Conservation (phyloP, 371 early-diverging fungal genomes). For the Syncephalastrum sp. region DNA sequence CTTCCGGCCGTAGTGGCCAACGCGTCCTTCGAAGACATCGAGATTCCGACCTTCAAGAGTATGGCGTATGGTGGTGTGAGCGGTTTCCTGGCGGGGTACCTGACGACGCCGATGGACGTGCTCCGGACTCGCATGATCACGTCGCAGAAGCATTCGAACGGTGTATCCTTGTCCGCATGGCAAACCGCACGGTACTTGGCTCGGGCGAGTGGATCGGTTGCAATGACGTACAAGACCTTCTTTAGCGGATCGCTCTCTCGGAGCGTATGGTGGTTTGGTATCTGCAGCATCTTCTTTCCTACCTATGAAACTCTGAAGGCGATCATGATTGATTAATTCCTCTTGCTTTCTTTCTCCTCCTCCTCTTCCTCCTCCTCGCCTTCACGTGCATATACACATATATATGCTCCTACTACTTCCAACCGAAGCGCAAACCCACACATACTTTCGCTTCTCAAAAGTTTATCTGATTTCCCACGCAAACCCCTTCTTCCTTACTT, state of each 20-base stretch:
- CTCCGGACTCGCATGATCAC: slow-evolving; percentile 81
- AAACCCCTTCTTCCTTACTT: too few species aligned
- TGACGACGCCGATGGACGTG: slow-evolving; percentile 84
- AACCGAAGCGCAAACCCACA: too few species aligned
- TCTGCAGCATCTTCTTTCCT: slow-evolving; percentile 80
- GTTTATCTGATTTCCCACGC: too few species aligned
- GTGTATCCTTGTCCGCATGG: slow-evolving; percentile 20
- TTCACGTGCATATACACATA: not conserved
- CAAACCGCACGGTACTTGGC: slow-evolving; percentile 25
- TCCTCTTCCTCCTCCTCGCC: not conserved
- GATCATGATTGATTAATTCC: slow-evolving; percentile 19
- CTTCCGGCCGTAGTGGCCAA: slow-evolving; percentile 44
- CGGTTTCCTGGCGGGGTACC: slow-evolving; percentile 77
- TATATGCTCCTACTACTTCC: too few species aligned
- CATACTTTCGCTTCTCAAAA: too few species aligned
- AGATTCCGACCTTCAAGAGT: slow-evolving; percentile 68
- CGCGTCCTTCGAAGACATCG: slow-evolving; percentile 51
- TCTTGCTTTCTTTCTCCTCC: not conserved
- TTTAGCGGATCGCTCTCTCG: slow-evolving; percentile 68
- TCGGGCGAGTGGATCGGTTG: too few species aligned
- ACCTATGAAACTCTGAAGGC: slow-evolving; percentile 68
- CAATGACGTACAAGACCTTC: slow-evolving; percentile 46
- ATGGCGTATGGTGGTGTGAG: slow-evolving; percentile 77
- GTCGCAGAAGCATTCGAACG: slow-evolving; percentile 22
- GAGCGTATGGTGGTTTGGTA: slow-evolving; percentile 77